Conservation (phyloP, 495 filamentous ascomycete genomes). For the Aspergillus biplanus region DNA sequence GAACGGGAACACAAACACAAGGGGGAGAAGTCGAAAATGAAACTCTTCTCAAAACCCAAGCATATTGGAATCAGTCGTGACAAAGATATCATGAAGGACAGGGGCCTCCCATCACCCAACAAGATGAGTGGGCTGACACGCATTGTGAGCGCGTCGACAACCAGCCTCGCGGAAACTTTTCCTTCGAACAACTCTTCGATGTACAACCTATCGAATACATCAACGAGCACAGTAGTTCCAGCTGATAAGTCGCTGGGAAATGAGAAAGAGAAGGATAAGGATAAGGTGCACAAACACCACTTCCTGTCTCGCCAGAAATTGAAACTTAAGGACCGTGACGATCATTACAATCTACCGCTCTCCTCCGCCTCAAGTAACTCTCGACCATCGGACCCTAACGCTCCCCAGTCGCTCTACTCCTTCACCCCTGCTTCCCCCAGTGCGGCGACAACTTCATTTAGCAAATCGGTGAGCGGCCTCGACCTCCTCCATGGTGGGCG, state of each 20-base stretch:
- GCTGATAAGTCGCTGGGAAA: constrained; percentile 38
- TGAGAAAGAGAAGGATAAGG: constrained; percentile 45
- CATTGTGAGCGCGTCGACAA: constrained; percentile 75
- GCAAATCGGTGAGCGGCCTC: constrained; percentile 79
- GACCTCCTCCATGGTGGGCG: constrained; percentile 86
- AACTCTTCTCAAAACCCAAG: constrained; percentile 88
- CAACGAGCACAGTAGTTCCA: constrained; percentile 73
- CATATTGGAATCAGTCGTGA: constrained; percentile 79
- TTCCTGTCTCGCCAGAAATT: constrained; percentile 92
- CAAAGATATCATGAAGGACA: constrained; percentile 63
- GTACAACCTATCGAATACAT: constrained; percentile 83
- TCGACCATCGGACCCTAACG: constrained; percentile 78
- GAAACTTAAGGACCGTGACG: constrained; percentile 81
- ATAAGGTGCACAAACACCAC: constrained; percentile 72
- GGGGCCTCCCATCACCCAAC: constrained; percentile 76
- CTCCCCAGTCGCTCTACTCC: constrained; percentile 83
- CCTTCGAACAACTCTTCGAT: constrained; percentile 68
- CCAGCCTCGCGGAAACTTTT: constrained; percentile 69
- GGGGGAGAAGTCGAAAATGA: constrained; percentile 85
- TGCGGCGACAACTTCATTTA: constrained; percentile 67
- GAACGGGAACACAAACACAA: constrained; percentile 68
- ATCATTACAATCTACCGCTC: constrained; percentile 70
- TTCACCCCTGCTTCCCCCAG: constrained; percentile 74
- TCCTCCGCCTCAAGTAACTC: constrained; percentile 93
- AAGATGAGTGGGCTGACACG: constrained; percentile 70